Conservation (phyloP, 345 rosid species). For the Toxicodendron radicans region DNA sequence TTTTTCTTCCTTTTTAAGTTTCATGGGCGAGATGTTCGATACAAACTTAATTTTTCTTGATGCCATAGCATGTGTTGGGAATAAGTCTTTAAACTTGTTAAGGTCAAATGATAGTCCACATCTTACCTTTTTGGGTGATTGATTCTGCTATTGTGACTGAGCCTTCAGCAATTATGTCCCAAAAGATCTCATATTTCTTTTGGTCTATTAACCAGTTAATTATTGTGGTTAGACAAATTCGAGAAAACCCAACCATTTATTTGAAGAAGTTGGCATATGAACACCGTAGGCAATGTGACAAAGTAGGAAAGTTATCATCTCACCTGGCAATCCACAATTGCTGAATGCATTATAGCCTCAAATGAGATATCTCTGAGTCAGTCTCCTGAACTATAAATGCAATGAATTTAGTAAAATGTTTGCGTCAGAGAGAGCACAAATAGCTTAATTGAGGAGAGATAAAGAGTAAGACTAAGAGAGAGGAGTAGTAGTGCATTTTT, state of each 20-base stretch:
- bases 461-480: neutral
- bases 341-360: slow-evolving; percentile 32
- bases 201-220: neutral
- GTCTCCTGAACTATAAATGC: slow-evolving; percentile 18
- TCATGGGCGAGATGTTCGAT: neutral
- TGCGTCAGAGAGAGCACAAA: slow-evolving; percentile 14
- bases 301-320: slow-evolving; percentile 18
- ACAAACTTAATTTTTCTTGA: neutral
- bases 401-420: neutral
- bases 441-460: slow-evolving; percentile 17
- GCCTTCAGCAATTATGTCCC: neutral
- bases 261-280: neutral
- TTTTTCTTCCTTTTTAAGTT: too few relatives aligned
- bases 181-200: neutral
- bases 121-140: slow-evolving; percentile 22
- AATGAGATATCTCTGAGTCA: slow-evolving; percentile 24
- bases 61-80: neutral
- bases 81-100: neutral
- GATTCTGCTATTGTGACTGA: neutral
- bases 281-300: slow-evolving; percentile 13
- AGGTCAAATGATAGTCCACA: neutral
- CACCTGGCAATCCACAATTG: slow-evolving; percentile 25
- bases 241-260: slow-evolving; percentile 1
- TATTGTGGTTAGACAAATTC: slow-evolving; percentile 17
- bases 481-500: neutral